Conservation (phyloP, 176 grass and related monocot species). For the Hsuehochloa calcarea region DNA sequence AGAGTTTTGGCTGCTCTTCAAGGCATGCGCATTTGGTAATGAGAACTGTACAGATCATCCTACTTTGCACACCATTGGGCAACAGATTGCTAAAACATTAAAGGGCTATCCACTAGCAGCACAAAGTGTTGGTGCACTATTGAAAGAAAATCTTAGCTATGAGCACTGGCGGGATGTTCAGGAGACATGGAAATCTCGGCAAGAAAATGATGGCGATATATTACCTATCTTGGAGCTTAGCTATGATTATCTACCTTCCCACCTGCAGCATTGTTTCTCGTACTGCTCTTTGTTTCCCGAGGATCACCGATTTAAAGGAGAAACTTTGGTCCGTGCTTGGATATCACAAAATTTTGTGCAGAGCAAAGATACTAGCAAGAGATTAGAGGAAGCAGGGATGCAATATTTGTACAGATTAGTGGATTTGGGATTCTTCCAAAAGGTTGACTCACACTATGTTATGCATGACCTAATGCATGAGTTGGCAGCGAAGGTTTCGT, state of each 20-base stretch:
- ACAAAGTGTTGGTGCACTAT: neutral
- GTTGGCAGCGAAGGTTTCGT: slow-evolving; percentile 17
- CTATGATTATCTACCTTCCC: slow-evolving; percentile 5
- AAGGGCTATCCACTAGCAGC: slow-evolving; percentile 23
- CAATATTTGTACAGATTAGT: slow-evolving; percentile 14
- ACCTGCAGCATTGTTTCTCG: neutral
- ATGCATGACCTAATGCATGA: slow-evolving; percentile 45
- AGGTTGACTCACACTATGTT: neutral
- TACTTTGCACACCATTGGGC: neutral
- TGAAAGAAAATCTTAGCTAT: neutral
- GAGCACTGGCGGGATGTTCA: slow-evolving; percentile 6
- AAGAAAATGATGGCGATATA: neutral
- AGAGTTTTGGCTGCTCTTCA: slow-evolving; percentile 43
- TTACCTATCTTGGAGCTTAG: slow-evolving; percentile 14
- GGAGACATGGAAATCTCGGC: neutral
- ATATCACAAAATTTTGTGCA: slow-evolving; percentile 42
- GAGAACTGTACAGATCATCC: neutral
- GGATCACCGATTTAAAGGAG: neutral
- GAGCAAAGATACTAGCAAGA: neutral
- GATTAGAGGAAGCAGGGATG: slow-evolving; percentile 23
- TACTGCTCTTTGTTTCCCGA: slow-evolving; percentile 33
- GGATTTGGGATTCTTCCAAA: neutral
- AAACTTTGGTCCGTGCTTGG: slow-evolving; percentile 26
- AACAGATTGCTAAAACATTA: slow-evolving; percentile 4
- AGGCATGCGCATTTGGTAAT: slow-evolving; percentile 42